These are phyloP conservation scores for Chlorella sp. DNA, from an alignment of 139 green algal species.

Conservation along the genomic window DNA sequence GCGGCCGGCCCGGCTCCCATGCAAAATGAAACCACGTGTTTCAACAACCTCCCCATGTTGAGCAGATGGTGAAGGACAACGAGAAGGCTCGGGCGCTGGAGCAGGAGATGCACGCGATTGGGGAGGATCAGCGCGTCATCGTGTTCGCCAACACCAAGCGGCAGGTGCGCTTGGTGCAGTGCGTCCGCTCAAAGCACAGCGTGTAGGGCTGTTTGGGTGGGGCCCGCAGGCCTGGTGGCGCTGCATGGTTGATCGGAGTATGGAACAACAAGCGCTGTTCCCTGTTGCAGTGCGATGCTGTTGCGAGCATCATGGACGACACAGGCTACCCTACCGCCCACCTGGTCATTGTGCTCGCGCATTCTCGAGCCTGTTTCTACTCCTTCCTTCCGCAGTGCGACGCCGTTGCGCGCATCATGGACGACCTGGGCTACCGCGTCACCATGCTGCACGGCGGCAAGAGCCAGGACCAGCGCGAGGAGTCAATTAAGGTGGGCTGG, in stretches of 20 bases:
- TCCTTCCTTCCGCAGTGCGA: slow-evolving; percentile 74
- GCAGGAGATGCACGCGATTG: slow-evolving; percentile 49
- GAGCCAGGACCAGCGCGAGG: slow-evolving; percentile 92
- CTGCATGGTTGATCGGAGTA: background rate
- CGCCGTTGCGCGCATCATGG: slow-evolving; percentile 77
- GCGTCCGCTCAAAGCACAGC: background rate
- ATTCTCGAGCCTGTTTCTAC: too few relatives aligned
- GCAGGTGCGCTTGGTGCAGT: background rate
- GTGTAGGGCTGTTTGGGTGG: too few relatives aligned
- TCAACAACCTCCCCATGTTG: background rate
- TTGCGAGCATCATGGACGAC: too few relatives aligned
- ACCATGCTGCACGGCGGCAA: slow-evolving; percentile 94
- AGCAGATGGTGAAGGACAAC: slow-evolving; percentile 76
- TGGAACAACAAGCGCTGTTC: too few relatives aligned
- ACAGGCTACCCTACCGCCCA: too few relatives aligned
- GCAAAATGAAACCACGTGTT: too few relatives aligned
- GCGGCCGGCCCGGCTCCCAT: too few relatives aligned
- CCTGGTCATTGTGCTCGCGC: too few relatives aligned
- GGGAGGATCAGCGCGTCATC: slow-evolving; percentile 84
- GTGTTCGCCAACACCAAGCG: slow-evolving; percentile 97
- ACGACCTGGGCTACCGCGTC: slow-evolving; percentile 71
- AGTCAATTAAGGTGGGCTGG: slow-evolving; percentile 53
- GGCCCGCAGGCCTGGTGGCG: background rate
- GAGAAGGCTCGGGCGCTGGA: slow-evolving; percentile 77
- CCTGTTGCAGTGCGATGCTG: too few relatives aligned